Evolutionary conservation across 129 eudicot species (phyloP).

Genomic region (Helianthus annuus): DNA sequence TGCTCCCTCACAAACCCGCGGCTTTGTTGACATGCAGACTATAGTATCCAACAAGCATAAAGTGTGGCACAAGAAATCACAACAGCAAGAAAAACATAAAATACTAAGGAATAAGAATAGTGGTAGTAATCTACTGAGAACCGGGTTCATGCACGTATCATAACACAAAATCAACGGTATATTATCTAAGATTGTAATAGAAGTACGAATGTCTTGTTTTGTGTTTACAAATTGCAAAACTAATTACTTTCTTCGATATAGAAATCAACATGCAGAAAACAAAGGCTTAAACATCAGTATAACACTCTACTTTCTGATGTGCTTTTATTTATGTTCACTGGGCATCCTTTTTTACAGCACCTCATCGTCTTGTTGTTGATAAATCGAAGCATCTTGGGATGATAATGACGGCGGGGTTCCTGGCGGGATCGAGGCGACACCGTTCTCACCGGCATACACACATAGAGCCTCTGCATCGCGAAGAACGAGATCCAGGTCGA

Average conservation of each 20-base stretch:
- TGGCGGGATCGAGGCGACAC: constrained; percentile 83
- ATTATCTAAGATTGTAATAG: background rate
- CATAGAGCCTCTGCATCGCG: constrained; percentile 91
- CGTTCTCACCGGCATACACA: constrained; percentile 88
- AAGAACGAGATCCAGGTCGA: constrained; percentile 65
- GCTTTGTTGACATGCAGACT: too few species aligned
- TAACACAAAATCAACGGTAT: background rate
- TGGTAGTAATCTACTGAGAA: too few species aligned
- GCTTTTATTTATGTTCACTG: constrained; percentile 7
- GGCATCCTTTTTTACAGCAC: constrained; percentile 38
- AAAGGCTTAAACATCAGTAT: constrained; percentile 10
- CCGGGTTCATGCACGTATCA: too few species aligned
- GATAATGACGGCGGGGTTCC: constrained; percentile 95
- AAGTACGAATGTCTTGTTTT: too few species aligned
- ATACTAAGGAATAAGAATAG: too few species aligned
- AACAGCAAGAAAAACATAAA: too few species aligned
- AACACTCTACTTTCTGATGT: constrained; percentile 4
- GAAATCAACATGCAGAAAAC: constrained; percentile 16
- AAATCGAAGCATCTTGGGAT: constrained; percentile 51
- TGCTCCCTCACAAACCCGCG: too few species aligned
- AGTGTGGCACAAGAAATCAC: too few species aligned
- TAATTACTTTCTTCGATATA: background rate
- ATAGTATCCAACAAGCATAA: too few species aligned
- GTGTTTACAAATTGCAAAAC: constrained; percentile 15
- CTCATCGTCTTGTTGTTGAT: constrained; percentile 69